Evolutionary conservation across 495 filamentous ascomycete species (phyloP), one percentile per base, ranked within the genome.

Genomic region (Talaromyces liani): DNA sequence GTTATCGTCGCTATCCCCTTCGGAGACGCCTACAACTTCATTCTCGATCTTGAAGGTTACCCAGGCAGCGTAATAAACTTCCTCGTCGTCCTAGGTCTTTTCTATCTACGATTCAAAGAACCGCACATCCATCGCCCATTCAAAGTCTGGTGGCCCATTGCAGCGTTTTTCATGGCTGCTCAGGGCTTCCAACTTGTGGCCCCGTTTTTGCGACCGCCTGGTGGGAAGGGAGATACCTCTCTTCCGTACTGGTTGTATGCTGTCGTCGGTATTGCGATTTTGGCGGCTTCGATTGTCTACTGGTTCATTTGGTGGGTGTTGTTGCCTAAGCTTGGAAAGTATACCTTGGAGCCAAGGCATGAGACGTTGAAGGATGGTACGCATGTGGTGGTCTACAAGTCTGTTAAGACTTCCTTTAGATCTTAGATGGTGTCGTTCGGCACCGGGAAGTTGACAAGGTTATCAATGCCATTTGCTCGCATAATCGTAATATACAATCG

Each of bases 31-130:
- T 91, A 89, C 65, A 82, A 82, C 33, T 90, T 91, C 67, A 88
- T 89, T 58, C 74, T 88, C 6, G 84, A 89, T 45, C 82, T 89
- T 0, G 85, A 88, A 64, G 86, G 85, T 0, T 91, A 90, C 68
- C 84, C 87, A 0, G 78, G 75, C 2, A 83, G 86, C 60, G 73
- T 88, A 59, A 82, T 84, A 51, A 78, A 79, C 6, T 69, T 90
- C 12, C 80, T 86, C 0, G 79, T 80, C 8, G 79, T 83, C 0
- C 58, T 84, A 25, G 87, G 88, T 0, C 70, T 89, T 0, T 72
- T 91, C 24, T 81, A 80, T 71, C 81, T 91, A 9, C 80, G 87
- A 6, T 80, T 75, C 68, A 80, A 77, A 33, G 69, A 81, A 27
- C 81, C 82, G 12, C 76, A 87, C 53, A 65, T 86, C 9, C 80